Base-by-base conservation (phyloP, 73 alveolate genomes). In the Tetrahymena elliotti region DNA sequence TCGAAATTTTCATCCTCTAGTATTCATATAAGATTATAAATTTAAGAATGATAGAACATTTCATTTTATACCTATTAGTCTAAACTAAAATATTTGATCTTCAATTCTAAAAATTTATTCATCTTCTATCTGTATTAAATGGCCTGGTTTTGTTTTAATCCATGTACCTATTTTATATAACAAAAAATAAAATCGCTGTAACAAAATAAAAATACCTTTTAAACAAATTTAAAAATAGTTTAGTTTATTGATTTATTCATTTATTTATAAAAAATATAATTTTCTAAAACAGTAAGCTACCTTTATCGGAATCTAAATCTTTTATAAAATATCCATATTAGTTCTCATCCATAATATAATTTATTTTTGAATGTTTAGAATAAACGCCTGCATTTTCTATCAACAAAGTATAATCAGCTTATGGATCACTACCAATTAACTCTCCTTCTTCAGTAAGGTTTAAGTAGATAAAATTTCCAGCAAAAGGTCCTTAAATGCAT, bases 401-500 rank as follows among this genome's bases (percentile, higher is more conserved):
- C 4, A 39, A 20, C 38, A 94, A 83, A 36, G 93, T 38, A 7
- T 94, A 94, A 33, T 92, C 93, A 15, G 93, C 88, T 68, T 68
- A 24, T 68, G 88, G 93, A 40, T 84, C 95, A 41, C 96, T 94
- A 22, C 96, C 96, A 38, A 94, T 94, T 7, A 88, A 84, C 35
- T 94, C 96, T 94, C 96, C 96, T 38, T n/a, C 83, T 94, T 94
- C 96, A 6, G 84, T 93, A 24, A 94, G 37, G 40, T 84, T 84
- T 20, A 94, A 40, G 82, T 94, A 94, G 10, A 88, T 37, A 34
- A 94, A 94, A 94, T 84, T 94, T 34, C 96, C 96, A 16, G 93
- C 93, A 35, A 84, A 94, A n/a, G 93, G 93, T 22, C 96, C 96
- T 22, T 40, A 37, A 12, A 53, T 88, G 15, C 96, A 94, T 94